A percentile compares a stretch with the other conserved stretches of the same genome.
Evolutionary conservation across 352 stramenopile species (phyloP).

Genomic region (Globisporangium spinosum): DNA sequence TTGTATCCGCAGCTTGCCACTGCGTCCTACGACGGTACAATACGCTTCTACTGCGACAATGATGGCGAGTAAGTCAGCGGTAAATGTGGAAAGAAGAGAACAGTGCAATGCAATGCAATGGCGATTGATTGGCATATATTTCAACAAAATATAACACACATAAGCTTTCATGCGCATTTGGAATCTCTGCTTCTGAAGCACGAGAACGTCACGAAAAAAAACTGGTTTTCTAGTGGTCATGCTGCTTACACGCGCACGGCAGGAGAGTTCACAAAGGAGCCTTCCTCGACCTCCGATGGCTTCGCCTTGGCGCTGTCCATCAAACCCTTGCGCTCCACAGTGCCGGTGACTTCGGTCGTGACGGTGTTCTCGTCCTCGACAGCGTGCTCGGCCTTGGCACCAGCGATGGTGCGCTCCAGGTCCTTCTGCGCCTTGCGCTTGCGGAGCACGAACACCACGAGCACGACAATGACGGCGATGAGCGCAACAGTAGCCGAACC

Average conservation of each 20-base stretch:
- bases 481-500: slow-evolving; percentile 53
- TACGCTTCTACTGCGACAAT: slow-evolving; percentile 50
- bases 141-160: slow-evolving; percentile 39
- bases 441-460: slow-evolving; percentile 66
- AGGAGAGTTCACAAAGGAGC: slow-evolving; percentile 83
- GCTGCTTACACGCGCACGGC: slow-evolving; percentile 63
- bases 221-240: slow-evolving; percentile 15
- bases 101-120: neutral
- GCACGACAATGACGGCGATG: slow-evolving; percentile 59
- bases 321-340: slow-evolving; percentile 63
- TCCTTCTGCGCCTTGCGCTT: slow-evolving; percentile 82
- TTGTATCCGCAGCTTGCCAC: slow-evolving; percentile 80
- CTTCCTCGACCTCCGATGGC: slow-evolving; percentile 57
- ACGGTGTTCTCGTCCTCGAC: slow-evolving; percentile 63
- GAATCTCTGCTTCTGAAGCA: slow-evolving; percentile 15
- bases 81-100: neutral
- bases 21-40: slow-evolving; percentile 66
- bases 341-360: slow-evolving; percentile 45
- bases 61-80: neutral
- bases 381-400: slow-evolving; percentile 75
- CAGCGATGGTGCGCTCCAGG: slow-evolving; percentile 74
- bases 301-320: slow-evolving; percentile 73
- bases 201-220: slow-evolving; percentile 17
- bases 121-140: slow-evolving; percentile 29
- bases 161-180: slow-evolving; percentile 28